Percentiles rank a stretch among this genome's conserved stretches.
phyloP scores from a whole-genome alignment of 768 basidiomycete genomes.

The Leucocoprinus sp. region DNA sequence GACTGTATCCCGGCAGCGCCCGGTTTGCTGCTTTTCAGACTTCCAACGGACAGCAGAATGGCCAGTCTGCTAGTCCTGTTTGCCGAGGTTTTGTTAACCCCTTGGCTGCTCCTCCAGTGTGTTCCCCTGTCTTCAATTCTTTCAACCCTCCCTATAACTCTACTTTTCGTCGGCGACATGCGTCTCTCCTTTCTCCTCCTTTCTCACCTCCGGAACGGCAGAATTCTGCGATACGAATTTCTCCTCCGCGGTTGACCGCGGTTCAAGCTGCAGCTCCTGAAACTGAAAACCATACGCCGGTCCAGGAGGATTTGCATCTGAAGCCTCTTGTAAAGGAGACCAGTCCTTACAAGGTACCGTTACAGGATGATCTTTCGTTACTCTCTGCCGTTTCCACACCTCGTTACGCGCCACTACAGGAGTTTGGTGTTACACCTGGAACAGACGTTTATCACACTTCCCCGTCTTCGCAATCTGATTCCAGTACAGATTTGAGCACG shows the following conservation, averaged over 20 bases:
- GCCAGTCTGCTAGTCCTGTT: background rate
- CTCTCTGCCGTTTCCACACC: slow-evolving; percentile 5
- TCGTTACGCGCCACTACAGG: slow-evolving; percentile 3
- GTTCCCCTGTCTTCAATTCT: background rate
- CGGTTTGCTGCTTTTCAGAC: slow-evolving; percentile 1
- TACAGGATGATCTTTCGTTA: slow-evolving; percentile 1
- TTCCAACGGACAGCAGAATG: background rate
- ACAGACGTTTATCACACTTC: background rate
- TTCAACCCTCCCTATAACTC: slow-evolving; percentile 1
- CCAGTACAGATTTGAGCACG: slow-evolving; percentile 9
- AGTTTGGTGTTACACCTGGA: slow-evolving; percentile 6
- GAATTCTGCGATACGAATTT: background rate
- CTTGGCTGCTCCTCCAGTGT: background rate
- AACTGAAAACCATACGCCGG: background rate
- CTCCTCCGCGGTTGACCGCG: background rate
- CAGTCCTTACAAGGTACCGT: background rate
- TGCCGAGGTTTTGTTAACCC: background rate
- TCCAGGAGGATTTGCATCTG: background rate
- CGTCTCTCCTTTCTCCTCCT: slow-evolving; percentile 5
- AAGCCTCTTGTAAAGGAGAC: background rate
- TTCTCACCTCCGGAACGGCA: background rate
- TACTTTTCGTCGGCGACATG: background rate
- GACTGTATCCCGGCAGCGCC: slow-evolving; percentile 9
- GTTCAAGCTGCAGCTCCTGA: no score
- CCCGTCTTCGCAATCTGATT: slow-evolving; percentile 9